A percentile compares a stretch with the other conserved stretches of the same genome.
Evolutionary conservation across 2,329 filamentous ascomycete species (phyloP).

Genomic region (Aureobasidium leucospermi): DNA sequence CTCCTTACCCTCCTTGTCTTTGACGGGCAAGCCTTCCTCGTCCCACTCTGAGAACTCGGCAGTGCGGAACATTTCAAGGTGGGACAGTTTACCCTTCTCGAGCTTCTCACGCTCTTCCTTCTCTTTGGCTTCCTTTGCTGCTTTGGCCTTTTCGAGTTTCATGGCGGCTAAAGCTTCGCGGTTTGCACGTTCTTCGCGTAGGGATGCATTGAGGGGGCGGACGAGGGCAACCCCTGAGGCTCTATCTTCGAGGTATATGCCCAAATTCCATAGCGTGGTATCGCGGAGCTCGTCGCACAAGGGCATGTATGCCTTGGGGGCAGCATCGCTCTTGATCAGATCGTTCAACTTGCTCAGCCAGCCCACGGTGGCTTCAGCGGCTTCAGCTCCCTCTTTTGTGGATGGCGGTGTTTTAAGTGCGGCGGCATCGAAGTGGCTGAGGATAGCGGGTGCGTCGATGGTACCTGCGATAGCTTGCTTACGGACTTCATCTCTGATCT

Average conservation of each 20-base stretch:
- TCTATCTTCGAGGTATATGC: slow-evolving; percentile 83
- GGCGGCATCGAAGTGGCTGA: slow-evolving; percentile 18
- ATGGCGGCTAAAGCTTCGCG: slow-evolving; percentile 48
- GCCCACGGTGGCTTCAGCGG: slow-evolving; percentile 41
- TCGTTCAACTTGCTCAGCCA: slow-evolving; percentile 56
- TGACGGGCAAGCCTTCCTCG: slow-evolving; percentile 69
- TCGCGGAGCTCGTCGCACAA: slow-evolving; percentile 79
- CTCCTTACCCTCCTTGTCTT: slow-evolving; percentile 69
- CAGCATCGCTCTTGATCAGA: slow-evolving; percentile 40
- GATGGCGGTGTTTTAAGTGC: slow-evolving; percentile 18
- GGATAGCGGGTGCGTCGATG: slow-evolving; percentile 31
- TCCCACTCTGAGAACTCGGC: slow-evolving; percentile 72
- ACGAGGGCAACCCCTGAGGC: slow-evolving; percentile 64
- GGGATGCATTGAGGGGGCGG: slow-evolving; percentile 48
- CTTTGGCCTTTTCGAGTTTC: slow-evolving; percentile 36
- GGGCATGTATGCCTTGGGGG: slow-evolving; percentile 64
- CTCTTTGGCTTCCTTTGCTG: slow-evolving; percentile 40
- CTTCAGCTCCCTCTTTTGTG: slow-evolving; percentile 28
- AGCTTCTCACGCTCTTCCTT: slow-evolving; percentile 42
- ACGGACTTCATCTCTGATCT: slow-evolving; percentile 51
- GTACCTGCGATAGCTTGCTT: slow-evolving; percentile 46
- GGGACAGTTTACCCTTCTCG: slow-evolving; percentile 52
- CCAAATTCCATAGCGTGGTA: slow-evolving; percentile 69
- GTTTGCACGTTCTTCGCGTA: slow-evolving; percentile 44
- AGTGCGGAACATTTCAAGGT: slow-evolving; percentile 51